Evolutionary conservation across 345 rosid genomes (phyloP).

Genomic region (Pseudoturritis turrita): DNA sequence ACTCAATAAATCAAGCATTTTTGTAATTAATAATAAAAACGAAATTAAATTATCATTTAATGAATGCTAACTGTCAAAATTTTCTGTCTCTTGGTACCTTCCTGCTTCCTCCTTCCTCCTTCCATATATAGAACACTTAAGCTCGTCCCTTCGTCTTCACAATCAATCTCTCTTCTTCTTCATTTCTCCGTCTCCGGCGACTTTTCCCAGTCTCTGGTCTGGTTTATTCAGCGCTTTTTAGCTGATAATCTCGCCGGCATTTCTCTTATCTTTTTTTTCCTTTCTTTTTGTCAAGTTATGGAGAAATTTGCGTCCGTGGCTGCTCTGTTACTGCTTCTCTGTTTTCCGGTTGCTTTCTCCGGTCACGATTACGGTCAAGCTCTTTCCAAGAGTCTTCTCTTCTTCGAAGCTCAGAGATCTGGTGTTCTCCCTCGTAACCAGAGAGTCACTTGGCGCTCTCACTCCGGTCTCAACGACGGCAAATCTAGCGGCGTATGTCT

Average conservation of each 20-base stretch:
- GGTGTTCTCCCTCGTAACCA: conserved; percentile 82
- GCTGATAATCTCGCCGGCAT: conserved; percentile 42
- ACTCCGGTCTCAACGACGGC: conserved; percentile 91
- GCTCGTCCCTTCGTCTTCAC: conserved; percentile 30
- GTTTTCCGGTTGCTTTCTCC: conserved; percentile 54
- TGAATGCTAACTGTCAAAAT: conserved; percentile 34
- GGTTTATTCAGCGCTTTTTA: conserved; percentile 36
- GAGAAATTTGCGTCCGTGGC: conserved; percentile 31
- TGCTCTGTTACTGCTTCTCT: conserved; percentile 51
- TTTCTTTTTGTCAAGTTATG: not conserved
- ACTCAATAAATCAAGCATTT: not conserved
- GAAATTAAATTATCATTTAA: conserved; percentile 16
- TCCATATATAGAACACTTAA: conserved; percentile 45
- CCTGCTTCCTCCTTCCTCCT: conserved; percentile 47
- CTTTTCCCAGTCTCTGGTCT: not conserved
- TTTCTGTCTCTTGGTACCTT: conserved; percentile 40
- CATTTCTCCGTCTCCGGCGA: not conserved
- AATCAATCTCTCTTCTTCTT: conserved; percentile 11
- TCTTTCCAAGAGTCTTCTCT: conserved; percentile 86
- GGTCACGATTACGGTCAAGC: conserved; percentile 95
- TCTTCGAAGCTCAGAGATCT: conserved; percentile 99
- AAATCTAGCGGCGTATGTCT: conserved; percentile 90
- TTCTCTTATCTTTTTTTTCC: conserved; percentile 1
- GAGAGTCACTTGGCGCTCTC: conserved; percentile 86
- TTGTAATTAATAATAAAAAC: not conserved